Evolutionary conservation across 305 asterid genomes (phyloP).

Genomic region (Fraxinus greggii): DNA sequence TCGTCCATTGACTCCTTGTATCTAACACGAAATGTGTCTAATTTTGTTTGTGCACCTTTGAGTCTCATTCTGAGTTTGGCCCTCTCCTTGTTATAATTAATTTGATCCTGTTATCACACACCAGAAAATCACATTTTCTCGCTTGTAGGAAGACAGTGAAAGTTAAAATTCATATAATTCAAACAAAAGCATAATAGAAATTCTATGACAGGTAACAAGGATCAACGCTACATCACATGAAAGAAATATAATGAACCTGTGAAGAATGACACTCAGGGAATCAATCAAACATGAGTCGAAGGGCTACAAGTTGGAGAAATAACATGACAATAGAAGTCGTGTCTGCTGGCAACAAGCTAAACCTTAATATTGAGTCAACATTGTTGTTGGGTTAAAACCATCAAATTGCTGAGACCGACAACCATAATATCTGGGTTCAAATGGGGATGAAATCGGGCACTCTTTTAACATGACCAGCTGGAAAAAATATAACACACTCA

Average conservation of each 20-base stretch:
- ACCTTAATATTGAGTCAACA: not conserved
- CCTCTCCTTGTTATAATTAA: slow-evolving; percentile 37
- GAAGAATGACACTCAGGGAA: not conserved
- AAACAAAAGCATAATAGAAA: not conserved
- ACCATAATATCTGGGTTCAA: not conserved
- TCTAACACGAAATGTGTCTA: slow-evolving; percentile 50
- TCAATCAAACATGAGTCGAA: not conserved
- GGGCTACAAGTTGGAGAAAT: not conserved
- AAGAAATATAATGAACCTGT: not conserved
- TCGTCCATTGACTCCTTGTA: slow-evolving; percentile 46
- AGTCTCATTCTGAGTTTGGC: slow-evolving; percentile 68
- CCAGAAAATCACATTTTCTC: slow-evolving; percentile 9
- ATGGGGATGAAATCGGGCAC: not conserved
- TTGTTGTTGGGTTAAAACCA: not conserved
- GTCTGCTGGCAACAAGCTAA: not conserved
- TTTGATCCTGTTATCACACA: slow-evolving; percentile 43
- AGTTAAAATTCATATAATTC: not conserved
- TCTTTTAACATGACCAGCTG: not conserved
- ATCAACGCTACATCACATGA: not conserved
- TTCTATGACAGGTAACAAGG: not conserved
- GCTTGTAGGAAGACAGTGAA: not conserved
- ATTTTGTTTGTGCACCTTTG: slow-evolving; percentile 54
- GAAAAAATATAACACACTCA: not conserved
- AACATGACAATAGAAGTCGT: not conserved
- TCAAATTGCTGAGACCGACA: not conserved